phyloP scores from a whole-genome alignment of 2,329 filamentous ascomycete genomes.

The Aplosporella prunicola region DNA sequence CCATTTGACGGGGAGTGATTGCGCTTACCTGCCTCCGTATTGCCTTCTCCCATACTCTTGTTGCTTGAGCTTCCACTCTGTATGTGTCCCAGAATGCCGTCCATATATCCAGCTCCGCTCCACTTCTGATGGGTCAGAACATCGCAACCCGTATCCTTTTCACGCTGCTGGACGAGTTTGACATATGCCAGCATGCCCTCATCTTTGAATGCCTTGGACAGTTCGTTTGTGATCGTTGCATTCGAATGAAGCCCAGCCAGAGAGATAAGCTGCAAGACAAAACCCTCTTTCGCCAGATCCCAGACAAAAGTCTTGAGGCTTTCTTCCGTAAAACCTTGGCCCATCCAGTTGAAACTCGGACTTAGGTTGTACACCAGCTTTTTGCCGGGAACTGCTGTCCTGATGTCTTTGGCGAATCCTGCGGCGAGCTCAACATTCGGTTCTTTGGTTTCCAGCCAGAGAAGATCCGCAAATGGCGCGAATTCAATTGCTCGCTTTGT shows the following conservation, averaged over 20 bases:
- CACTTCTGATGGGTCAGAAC: constrained; percentile 94
- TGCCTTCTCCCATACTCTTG: constrained; percentile 91
- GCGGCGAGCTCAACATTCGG: constrained; percentile 71
- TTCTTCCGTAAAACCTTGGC: constrained; percentile 77
- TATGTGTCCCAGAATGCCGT: constrained; percentile 81
- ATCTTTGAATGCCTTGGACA: constrained; percentile 72
- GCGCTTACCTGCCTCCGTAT: constrained; percentile 57
- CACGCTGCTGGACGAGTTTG: constrained; percentile 77
- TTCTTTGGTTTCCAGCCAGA: constrained; percentile 95
- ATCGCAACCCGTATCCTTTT: constrained; percentile 85
- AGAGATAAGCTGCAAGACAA: constrained; percentile 55
- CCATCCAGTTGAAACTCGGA: constrained; percentile 98
- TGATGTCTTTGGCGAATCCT: constrained; percentile 67
- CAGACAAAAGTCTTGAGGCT: constrained; percentile 87
- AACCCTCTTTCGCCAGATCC: constrained; percentile 72
- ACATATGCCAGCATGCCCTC: constrained; percentile 97
- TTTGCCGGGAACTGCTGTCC: constrained; percentile 60
- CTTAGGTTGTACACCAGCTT: constrained; percentile 93
- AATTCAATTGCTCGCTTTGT: constrained; percentile 91
- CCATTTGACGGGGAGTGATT: no score
- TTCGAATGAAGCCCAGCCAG: constrained; percentile 55
- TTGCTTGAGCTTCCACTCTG: constrained; percentile 83
- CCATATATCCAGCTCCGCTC: constrained; percentile 67
- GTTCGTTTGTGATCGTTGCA: constrained; percentile 58
- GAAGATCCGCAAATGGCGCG: constrained; percentile 82